Base-by-base conservation (phyloP, 192 early-diverging fungal species). In the Paraglomus brasilianum region DNA sequence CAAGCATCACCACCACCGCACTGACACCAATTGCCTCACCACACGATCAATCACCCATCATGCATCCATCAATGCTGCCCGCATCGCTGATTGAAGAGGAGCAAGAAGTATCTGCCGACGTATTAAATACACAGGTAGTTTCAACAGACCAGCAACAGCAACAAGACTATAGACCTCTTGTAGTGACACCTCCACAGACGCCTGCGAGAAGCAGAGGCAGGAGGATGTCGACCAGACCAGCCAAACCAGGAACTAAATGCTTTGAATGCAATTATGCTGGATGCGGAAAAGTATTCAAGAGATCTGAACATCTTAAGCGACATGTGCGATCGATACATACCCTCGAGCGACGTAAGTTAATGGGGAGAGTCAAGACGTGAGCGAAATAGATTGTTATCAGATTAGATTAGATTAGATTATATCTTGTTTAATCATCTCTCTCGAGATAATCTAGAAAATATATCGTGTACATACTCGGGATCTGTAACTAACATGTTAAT, bases 321-420 rank as follows among this genome's bases (percentile, higher is more conserved):
- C 85, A 86, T 41, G 78, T 84, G 63, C 77, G 85, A 50, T 84
- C 82, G 30, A 86, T 86, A 56, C 85, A 86, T 50, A 86, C 85
- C 1, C 74, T 82, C 46, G 85, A 86, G 65, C 81, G 83, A 80
- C 85, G 84, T 86, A 81, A 78, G 81, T 75, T 38, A 53, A 11
- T 55, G 47, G 41, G 22, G 39, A 46, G 49, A 47, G 22, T 17
- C n/a, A n/a, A n/a, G n/a, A n/a, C n/a, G n/a, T n/a, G n/a, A n/a
- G n/a, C n/a, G n/a, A n/a, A n/a, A n/a, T n/a, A n/a, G n/a, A n/a
- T n/a, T n/a, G n/a, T n/a, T n/a, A n/a, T n/a, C n/a, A 30, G 30
- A 30, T 30, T 30, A 30, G 30, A 8, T 2, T 4, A 56, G 43
- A 24, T 15, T 49, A 40, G 19, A 19, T 10, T 59, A 22, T 9